Percentiles rank a stretch among this genome's conserved stretches.
Evolutionary conservation across 1,284 basidiomycete species (phyloP).

Genomic region (Cryptococcus amylolentus): DNA sequence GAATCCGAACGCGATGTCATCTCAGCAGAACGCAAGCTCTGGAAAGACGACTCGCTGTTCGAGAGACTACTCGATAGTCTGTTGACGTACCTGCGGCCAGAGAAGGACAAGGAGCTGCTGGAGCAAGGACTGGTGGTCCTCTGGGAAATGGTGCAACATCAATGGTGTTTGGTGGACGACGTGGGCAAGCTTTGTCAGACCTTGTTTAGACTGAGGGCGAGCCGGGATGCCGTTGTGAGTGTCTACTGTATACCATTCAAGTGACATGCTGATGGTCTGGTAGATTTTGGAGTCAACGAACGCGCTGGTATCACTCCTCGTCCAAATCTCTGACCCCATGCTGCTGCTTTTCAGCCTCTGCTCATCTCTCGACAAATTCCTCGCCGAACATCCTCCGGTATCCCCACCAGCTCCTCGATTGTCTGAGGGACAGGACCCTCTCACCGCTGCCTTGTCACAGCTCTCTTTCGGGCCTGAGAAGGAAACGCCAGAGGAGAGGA

Average conservation of each 20-base stretch:
- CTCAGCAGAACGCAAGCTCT: conserved; percentile 20
- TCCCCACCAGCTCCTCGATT: background rate
- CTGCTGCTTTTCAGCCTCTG: conserved; percentile 32
- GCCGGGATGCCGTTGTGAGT: conserved; percentile 28
- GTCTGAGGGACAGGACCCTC: background rate
- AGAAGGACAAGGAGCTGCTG: conserved; percentile 19
- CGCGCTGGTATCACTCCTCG: conserved; percentile 36
- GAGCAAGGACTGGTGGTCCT: conserved; percentile 38
- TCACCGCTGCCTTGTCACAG: background rate
- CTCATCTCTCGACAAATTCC: conserved; percentile 28
- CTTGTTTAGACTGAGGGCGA: conserved; percentile 33
- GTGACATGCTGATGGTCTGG: background rate
- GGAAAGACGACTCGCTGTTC: conserved; percentile 28
- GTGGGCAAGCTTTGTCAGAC: conserved; percentile 33
- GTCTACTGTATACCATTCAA: background rate
- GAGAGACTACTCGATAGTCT: conserved; percentile 32
- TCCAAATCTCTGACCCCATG: conserved; percentile 37
- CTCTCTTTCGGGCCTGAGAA: conserved; percentile 6
- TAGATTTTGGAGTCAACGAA: conserved; percentile 44
- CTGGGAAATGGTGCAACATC: conserved; percentile 45
- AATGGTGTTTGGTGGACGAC: conserved; percentile 41
- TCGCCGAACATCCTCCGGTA: conserved; percentile 11
- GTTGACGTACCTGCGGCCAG: conserved; percentile 23
- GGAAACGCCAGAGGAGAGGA: conserved; percentile 6
- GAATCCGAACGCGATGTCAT: conserved; percentile 10